Evolutionary conservation across 2,329 filamentous ascomycete genomes (phyloP).

Genomic region (Monilinia fructicola): DNA sequence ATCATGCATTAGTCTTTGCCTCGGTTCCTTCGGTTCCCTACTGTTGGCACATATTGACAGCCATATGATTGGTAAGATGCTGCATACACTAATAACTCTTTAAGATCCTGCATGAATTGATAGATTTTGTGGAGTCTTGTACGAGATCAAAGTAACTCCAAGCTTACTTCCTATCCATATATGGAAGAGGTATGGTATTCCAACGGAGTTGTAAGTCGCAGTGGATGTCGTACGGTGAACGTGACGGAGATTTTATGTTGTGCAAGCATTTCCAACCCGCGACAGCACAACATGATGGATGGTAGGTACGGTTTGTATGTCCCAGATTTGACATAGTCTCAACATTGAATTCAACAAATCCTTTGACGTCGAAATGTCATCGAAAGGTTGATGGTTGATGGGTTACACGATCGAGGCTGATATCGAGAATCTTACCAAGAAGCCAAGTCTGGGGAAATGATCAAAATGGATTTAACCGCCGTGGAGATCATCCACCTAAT

Average conservation of each 20-base stretch:
- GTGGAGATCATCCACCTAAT: background rate
- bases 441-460: constrained; percentile 20
- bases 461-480: constrained; percentile 1
- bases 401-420: constrained; percentile 9
- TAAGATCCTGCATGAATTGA: constrained; percentile 1
- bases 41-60: constrained; percentile 8
- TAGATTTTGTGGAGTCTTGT: background rate
- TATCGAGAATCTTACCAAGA: background rate
- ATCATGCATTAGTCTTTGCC: background rate
- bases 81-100: background rate
- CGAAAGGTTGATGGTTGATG: background rate
- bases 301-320: background rate
- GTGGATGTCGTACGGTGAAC: background rate
- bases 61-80: background rate
- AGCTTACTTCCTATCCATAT: background rate
- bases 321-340: background rate
- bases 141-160: background rate
- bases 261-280: background rate
- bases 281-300: background rate
- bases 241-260: background rate
- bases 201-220: background rate
- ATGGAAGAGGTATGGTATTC: background rate
- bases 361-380: background rate
- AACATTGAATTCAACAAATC: background rate
- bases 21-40: background rate